Percentiles rank a stretch among this genome's conserved stretches.
phyloP scores from a whole-genome alignment of 345 rosid species.

The Fremontodendron californicum region DNA sequence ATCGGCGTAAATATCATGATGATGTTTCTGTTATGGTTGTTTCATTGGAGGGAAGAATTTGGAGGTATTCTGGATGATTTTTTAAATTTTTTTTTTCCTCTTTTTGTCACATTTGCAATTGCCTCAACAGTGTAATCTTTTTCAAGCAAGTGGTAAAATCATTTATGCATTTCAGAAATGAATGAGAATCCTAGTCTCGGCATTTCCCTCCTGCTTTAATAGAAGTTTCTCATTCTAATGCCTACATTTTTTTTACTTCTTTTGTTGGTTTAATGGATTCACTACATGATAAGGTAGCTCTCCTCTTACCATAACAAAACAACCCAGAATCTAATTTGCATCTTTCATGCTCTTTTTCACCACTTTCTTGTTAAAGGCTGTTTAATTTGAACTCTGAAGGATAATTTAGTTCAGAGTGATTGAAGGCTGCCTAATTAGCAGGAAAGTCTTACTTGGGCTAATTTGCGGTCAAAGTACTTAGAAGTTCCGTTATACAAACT shows the following conservation, averaged over 20 bases:
- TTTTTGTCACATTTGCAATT: conserved; percentile 18
- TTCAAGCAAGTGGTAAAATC: conserved; percentile 31
- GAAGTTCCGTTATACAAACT: too few species aligned
- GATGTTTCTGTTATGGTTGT: conserved; percentile 98
- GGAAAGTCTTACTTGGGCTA: too few species aligned
- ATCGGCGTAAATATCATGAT: conserved; percentile 89
- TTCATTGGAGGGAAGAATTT: conserved; percentile 91
- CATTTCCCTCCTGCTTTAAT: background rate
- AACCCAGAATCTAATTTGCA: too few species aligned
- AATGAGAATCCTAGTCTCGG: conserved; percentile 4
- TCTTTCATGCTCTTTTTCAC: too few species aligned
- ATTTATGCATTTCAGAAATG: conserved; percentile 31
- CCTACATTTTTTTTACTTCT: background rate
- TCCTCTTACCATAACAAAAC: too few species aligned
- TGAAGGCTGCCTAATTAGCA: too few species aligned
- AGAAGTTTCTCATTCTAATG: too few species aligned
- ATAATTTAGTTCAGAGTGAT: too few species aligned
- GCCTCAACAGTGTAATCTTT: conserved; percentile 29
- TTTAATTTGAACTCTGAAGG: too few species aligned
- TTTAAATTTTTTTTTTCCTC: background rate
- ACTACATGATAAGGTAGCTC: background rate
- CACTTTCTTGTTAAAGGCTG: too few species aligned
- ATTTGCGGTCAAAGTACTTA: too few species aligned
- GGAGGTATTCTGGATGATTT: conserved; percentile 83
- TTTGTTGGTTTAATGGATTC: background rate